Evolutionary conservation across 2,329 filamentous ascomycete genomes (phyloP), one percentile per base, ranked within the genome.

Genomic region (Hymenoscyphus infarciens): DNA sequence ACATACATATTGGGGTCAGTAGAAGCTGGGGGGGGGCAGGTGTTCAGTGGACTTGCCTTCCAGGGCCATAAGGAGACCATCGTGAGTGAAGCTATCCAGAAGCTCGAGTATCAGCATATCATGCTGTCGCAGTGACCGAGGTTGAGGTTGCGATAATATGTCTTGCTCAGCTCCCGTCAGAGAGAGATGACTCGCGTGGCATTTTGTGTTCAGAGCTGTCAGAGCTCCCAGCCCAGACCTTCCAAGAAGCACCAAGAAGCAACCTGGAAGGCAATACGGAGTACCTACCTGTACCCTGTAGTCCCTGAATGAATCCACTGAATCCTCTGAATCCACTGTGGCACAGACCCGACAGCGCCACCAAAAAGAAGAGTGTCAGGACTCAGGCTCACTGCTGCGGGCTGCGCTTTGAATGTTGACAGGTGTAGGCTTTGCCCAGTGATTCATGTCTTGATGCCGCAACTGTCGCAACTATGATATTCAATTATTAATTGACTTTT

Each of bases 11-110:
- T 64, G 16, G 6, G 55, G 55, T 62, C 54, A 61, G 62, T 55
- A 57, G 66, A 2, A 38, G 19, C 5, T 5, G n/a, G 52, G 16
- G 31, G 16, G 3, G 33, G 10, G n/a, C 25, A 58, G 22, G 16
- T 29, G 33, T 16, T 16, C 4, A 38, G 39, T 1, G 16, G 59
- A 74, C 81, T 71, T 77, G 92, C 90, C 81, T 85, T 87, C 87
- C 89, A 96, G 67, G 91, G 91, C 91, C 91, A 95, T 69, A 95
- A 83, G 60, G 88, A 91, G 72, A 93, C 89, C 91, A 95, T 95
- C 64, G 68, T 76, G 68, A 61, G 56, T 58, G 16, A 27, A 25
- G 45, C 58, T 54, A 25, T 25, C 27, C 15, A 25, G 27, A 29
- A 56, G 42, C 42, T 49, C 42, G 19, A 49, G 42, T 49, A 11